Evolutionary conservation across 2,329 filamentous ascomycete genomes (phyloP), one percentile per base, ranked within the genome.

Genomic region (Trichocomaceae sp.): DNA sequence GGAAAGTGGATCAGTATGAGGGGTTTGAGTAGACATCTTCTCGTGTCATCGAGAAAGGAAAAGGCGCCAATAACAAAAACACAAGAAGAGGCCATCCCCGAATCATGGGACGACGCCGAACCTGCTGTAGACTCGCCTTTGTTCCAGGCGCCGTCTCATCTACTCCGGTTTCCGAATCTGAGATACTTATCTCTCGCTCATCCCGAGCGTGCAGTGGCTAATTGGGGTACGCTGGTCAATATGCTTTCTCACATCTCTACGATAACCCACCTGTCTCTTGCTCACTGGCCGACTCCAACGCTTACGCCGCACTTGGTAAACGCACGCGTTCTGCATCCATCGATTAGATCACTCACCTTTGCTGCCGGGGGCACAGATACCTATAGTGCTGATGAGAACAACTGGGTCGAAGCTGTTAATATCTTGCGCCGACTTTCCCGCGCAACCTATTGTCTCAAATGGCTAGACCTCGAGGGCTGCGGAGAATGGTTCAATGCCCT

Each of bases 381-480:
- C 51, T 83, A 83, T 66, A 77, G 77, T 7, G 70, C 72, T 2
- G 66, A 75, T 29, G 79, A 83, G 54, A 71, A 79, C 51, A 77
- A 83, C 63, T 79, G 77, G 72, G 73, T 75, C 37, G 81, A 84
- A 64, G 77, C 81, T 1, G 75, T 79, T 1, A 75, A 75, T 17
- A 75, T 84, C 19, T 70, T 85, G 1, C 77, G 80, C 5, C 77
- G 77, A 22, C 70, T 85, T 1, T 81, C 79, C 23, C 69, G 74
- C 46, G 74, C 75, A 44, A 79, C 81, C 0, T 80, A 83, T 60
- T 81, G 80, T 45, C 70, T 85, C 2, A 75, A 78, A 60, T 84
- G 81, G 80, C 73, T 85, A 1, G 83, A 85, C 60, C 68, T 85
- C 1, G 79, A 83, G 63, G 82, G 82, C 8, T 85, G 83, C 61